Evolutionary conservation across 1,139 yeast species (phyloP).

Genomic region (Entelexis sorbosivorans): DNA sequence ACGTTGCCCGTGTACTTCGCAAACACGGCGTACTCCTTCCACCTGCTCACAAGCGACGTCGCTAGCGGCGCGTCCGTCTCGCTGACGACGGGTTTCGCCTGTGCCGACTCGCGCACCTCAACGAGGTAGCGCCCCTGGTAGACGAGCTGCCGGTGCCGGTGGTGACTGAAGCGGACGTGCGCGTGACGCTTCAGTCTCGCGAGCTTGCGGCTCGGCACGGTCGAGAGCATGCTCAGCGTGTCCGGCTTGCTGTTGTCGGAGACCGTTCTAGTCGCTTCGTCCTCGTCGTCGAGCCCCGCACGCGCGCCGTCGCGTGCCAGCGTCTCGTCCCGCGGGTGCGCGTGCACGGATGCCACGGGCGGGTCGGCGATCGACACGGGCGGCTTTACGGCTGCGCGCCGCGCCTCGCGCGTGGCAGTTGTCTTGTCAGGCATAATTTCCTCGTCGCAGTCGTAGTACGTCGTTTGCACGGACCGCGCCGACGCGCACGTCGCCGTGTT

Average conservation of each 20-base stretch:
- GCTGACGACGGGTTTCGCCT: slow-evolving; percentile 35
- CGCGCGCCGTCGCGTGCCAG: neutral
- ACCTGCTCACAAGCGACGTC: slow-evolving; percentile 53
- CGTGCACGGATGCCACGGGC: neutral
- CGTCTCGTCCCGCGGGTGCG: neutral
- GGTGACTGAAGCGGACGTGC: neutral
- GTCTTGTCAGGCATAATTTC: neutral
- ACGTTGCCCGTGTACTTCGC: slow-evolving; percentile 46
- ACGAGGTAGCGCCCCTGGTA: slow-evolving; percentile 58
- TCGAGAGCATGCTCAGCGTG: neutral
- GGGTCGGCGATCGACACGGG: neutral
- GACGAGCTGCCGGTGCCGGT: slow-evolving; percentile 25
- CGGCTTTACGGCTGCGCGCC: neutral
- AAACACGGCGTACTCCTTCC: slow-evolving; percentile 66
- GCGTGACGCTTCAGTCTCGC: neutral
- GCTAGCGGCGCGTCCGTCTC: slow-evolving; percentile 31
- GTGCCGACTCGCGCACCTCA: slow-evolving; percentile 31
- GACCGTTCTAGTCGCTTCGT: no score
- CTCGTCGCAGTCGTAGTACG: neutral
- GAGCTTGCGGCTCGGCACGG: neutral
- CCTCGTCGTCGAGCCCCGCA: neutral
- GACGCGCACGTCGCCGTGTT: neutral
- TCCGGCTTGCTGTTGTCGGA: neutral
- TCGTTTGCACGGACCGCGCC: neutral
- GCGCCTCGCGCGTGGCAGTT: no score